phyloP scores from a whole-genome alignment of 306 rosid genomes.

The Rosa persica region DNA sequence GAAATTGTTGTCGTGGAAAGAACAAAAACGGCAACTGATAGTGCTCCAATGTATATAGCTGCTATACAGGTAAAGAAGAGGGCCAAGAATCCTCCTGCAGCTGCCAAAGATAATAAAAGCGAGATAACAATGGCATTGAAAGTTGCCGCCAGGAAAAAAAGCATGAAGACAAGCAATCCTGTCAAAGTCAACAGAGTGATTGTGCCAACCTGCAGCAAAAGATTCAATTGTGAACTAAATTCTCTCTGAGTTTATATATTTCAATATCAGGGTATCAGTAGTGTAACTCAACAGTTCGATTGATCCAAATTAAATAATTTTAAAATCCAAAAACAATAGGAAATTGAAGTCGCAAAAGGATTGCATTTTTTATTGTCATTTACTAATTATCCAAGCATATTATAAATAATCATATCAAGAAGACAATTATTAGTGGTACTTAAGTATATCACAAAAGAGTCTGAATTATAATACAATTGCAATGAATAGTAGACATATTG shows the following conservation, averaged over 20 bases:
- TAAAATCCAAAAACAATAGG: neutral
- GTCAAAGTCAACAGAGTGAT: slow-evolving; percentile 60
- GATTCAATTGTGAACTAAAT: neutral
- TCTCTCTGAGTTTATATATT: neutral
- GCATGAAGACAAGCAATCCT: slow-evolving; percentile 75
- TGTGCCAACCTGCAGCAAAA: slow-evolving; percentile 69
- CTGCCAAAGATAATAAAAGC: slow-evolving; percentile 75
- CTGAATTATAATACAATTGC: neutral
- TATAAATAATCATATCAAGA: neutral
- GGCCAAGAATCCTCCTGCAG: slow-evolving; percentile 95
- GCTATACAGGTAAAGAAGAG: slow-evolving; percentile 68
- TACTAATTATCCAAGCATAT: neutral
- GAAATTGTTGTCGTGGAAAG: slow-evolving; percentile 59
- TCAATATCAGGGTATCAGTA: neutral
- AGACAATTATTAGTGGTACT: too few relatives aligned
- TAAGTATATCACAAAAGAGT: neutral
- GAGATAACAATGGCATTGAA: slow-evolving; percentile 68
- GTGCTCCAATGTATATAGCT: slow-evolving; percentile 76
- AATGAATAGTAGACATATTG: neutral
- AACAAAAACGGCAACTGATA: slow-evolving; percentile 66
- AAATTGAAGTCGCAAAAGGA: neutral
- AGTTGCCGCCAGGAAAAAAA: slow-evolving; percentile 86
- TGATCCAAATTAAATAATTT: neutral
- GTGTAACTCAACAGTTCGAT: neutral
- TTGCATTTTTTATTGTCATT: neutral